These are phyloP conservation scores for Coemansia umbellata DNA, from an alignment of 192 early-diverging fungal genomes.

Conservation along the genomic window DNA sequence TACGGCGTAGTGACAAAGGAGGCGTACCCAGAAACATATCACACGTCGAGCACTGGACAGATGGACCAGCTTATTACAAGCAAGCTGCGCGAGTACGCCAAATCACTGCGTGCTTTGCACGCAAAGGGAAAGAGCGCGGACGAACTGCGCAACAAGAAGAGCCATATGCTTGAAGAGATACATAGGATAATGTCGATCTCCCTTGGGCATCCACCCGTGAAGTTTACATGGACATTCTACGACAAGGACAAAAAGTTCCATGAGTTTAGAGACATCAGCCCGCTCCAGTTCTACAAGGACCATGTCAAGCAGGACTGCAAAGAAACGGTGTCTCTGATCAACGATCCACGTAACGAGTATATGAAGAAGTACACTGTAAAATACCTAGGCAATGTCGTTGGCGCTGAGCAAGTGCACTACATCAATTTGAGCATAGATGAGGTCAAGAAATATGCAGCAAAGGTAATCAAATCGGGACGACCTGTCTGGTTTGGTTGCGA, in stretches of 20 bases:
- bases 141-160: conserved; percentile 54
- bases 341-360: conserved; percentile 69
- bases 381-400: conserved; percentile 69
- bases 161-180: conserved; percentile 60
- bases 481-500: conserved; percentile 80
- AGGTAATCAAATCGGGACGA: conserved; percentile 55
- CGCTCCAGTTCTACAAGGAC: conserved; percentile 60
- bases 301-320: conserved; percentile 57
- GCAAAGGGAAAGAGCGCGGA: conserved; percentile 35
- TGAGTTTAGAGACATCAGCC: conserved; percentile 54
- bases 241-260: conserved; percentile 70
- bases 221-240: conserved; percentile 63
- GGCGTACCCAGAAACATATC: conserved; percentile 61
- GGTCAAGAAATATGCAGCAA: conserved; percentile 59
- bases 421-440: conserved; percentile 57
- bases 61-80: conserved; percentile 61
- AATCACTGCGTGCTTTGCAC: conserved; percentile 54
- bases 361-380: conserved; percentile 65
- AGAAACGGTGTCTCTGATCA: conserved; percentile 63
- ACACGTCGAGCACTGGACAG: conserved; percentile 57
- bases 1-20: conserved; percentile 73
- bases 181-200: conserved; percentile 68
- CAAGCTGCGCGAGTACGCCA: conserved; percentile 68
- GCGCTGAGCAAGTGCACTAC: conserved; percentile 63
- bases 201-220: conserved; percentile 65